phyloP scores from a whole-genome alignment of 2,329 filamentous ascomycete species.

The Fusarium caatingaense region DNA sequence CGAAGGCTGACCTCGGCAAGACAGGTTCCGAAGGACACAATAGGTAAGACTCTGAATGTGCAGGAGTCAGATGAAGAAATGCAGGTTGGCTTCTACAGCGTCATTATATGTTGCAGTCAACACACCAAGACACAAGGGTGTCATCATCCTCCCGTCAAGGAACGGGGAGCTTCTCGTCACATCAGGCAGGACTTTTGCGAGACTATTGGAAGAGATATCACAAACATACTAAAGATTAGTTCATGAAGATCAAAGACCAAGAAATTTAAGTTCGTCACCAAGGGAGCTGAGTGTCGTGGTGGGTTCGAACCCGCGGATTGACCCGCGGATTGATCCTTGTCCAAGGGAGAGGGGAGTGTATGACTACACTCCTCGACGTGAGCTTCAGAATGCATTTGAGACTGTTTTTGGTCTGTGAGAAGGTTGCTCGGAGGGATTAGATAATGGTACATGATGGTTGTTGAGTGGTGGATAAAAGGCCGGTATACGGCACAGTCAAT shows the following conservation, averaged over 20 bases:
- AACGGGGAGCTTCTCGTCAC: neutral
- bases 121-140: neutral
- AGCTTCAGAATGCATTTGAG: neutral
- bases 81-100: neutral
- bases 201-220: conserved; percentile 10
- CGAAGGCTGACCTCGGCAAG: neutral
- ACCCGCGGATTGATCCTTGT: neutral
- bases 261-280: neutral
- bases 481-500: neutral
- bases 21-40: neutral
- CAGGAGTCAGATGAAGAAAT: neutral
- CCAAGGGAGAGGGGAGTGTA: neutral
- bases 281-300: neutral
- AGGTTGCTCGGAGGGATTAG: neutral
- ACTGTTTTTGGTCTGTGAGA: neutral
- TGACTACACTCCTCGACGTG: neutral
- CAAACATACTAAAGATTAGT: neutral
- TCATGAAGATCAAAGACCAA: neutral
- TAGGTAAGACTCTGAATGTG: neutral
- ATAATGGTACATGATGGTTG: neutral
- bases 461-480: neutral
- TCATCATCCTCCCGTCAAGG: neutral
- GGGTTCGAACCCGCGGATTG: neutral
- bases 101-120: neutral
- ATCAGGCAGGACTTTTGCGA: neutral